Base-by-base conservation (phyloP, 352 stramenopile species). In the Globisporangium yorkense region DNA sequence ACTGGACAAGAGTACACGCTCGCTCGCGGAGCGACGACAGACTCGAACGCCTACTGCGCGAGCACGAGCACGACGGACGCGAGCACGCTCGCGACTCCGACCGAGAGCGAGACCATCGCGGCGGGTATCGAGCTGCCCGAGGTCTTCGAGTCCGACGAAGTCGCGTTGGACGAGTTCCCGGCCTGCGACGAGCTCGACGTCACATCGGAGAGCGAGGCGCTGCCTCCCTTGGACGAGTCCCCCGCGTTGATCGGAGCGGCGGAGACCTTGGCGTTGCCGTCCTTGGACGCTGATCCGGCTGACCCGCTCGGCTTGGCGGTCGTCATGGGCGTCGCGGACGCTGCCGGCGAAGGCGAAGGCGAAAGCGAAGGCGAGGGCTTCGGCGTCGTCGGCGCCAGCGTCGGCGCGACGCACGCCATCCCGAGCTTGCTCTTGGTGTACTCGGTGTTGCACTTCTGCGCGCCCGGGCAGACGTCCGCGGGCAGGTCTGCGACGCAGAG, bases 401-500 rank as follows among this genome's bases (percentile, higher is more conserved):
- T 77, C 2, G 62, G 64, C 9, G 39, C 65, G 29, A 69, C 58
- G 41, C 74, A 84, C 15, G 63, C 70, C 74, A 84, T 81, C n/a
- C 69, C 74, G 49, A 81, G 39, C 31, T 61, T 68, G 24, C 72
- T 68, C 62, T 71, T 52, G 3, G 62, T 67, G 21, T 24, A 59
- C 7, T 61, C 71, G 39, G 65, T 64, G 54, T 84, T 84, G 59
- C 74, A 84, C 51, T 72, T 56, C 58, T 84, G 74, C 52, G 72
- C 63, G 33, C 74, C 71, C 0, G 70, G 61, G 64, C 74, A 84
- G 12, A 75, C 67, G 27, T 77, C 67, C 7, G 64, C 53, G 13
- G 62, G 62, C 15, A 84, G 49, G 35, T 84, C 77, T 27, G 76
- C 70, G 18, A 85, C 75, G 49, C 75, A 85, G 44, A 85, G 55